Conservation (phyloP, 345 rosid species). For the Eucalyptus sp. region DNA sequence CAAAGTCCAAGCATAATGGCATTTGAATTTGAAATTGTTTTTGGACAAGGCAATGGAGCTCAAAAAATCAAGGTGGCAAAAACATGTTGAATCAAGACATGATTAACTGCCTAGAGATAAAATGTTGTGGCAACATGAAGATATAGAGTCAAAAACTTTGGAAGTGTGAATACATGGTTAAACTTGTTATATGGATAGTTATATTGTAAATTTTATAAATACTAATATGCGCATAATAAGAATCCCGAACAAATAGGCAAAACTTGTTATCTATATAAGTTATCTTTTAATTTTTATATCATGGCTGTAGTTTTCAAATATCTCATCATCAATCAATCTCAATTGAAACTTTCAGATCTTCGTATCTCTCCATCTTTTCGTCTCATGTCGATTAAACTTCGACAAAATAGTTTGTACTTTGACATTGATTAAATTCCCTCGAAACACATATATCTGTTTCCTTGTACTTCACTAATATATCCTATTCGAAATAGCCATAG, state of each 20-base stretch:
- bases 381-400: too few relatives aligned
- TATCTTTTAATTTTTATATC: neutral
- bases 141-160: neutral
- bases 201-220: neutral
- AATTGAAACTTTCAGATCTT: neutral
- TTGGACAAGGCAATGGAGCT: neutral
- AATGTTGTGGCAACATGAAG: neutral
- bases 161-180: neutral
- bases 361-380: neutral
- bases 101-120: neutral
- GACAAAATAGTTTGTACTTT: too few relatives aligned
- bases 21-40: neutral
- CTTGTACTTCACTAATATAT: fast-evolving
- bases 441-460: neutral
- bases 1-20: neutral
- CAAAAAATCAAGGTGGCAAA: neutral
- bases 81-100: neutral
- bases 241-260: neutral
- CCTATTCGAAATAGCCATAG: fast-evolving
- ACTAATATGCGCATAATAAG: neutral
- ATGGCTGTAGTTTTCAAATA: neutral
- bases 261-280: neutral
- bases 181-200: too few relatives aligned
- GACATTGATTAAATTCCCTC: neutral
- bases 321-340: neutral